A percentile compares a stretch with the other conserved stretches of the same genome.
These are phyloP conservation scores for Phanerochaete sordida DNA, from an alignment of 768 basidiomycete genomes.

Conservation along the genomic window DNA sequence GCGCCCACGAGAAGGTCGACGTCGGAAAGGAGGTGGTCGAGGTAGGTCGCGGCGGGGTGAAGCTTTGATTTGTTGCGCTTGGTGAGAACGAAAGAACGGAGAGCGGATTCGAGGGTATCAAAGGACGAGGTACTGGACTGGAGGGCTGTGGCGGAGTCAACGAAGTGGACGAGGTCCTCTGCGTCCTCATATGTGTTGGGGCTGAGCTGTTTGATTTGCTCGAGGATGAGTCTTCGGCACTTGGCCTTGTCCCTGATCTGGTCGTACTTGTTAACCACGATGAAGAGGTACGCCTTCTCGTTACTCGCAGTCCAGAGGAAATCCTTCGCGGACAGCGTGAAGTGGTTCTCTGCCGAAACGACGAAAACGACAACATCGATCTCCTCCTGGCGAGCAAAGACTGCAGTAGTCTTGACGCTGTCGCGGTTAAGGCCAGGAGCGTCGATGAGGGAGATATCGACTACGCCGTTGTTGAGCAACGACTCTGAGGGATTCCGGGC, in stretches of 20 bases:
- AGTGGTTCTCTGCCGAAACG: conserved; percentile 97
- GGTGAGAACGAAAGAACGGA: conserved; percentile 92
- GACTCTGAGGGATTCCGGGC: conserved; percentile 75
- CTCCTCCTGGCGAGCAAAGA: conserved; percentile 95
- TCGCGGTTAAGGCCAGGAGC: conserved; percentile 97
- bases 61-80: conserved; percentile 98
- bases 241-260: conserved; percentile 94
- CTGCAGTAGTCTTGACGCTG: conserved; percentile 88
- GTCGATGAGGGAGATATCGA: conserved; percentile 97
- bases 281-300: conserved; percentile 97
- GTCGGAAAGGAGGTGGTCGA: conserved; percentile 86
- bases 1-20: conserved; percentile 82
- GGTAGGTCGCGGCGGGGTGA: conserved; percentile 87
- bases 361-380: conserved; percentile 99
- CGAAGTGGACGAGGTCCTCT: conserved; percentile 94
- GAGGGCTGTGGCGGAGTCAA: conserved; percentile 81
- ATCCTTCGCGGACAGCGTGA: conserved; percentile 92
- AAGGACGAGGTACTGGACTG: conserved; percentile 69
- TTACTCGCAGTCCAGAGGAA: conserved; percentile 91
- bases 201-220: conserved; percentile 90
- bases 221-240: conserved; percentile 82
- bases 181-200: conserved; percentile 92
- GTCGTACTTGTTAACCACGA: conserved; percentile 98
- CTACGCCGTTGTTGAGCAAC: conserved; percentile 90
- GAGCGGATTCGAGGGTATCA: conserved; percentile 81